Evolutionary conservation across 2,329 filamentous ascomycete genomes (phyloP).

Genomic region (Fusarium hostae): DNA sequence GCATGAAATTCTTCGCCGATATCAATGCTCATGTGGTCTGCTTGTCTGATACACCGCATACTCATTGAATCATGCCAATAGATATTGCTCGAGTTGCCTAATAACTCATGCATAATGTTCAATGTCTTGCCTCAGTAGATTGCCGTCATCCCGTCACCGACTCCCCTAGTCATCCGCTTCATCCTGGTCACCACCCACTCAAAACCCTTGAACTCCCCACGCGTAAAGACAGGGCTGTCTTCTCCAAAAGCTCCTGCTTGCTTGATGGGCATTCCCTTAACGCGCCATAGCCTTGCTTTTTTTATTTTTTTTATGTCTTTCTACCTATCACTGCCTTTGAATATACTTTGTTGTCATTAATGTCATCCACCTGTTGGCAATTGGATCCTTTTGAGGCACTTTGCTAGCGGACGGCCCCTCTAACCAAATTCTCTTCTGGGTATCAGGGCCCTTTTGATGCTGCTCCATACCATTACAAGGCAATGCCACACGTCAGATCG

Average conservation of each 20-base stretch:
- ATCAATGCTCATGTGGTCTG: not conserved
- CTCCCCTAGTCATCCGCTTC: slow-evolving; percentile 22
- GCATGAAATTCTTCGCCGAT: not conserved
- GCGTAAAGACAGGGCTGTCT: slow-evolving; percentile 21
- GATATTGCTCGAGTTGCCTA: not conserved
- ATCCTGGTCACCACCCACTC: slow-evolving; percentile 32
- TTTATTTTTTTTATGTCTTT: slow-evolving; percentile 2
- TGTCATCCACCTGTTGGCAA: not conserved
- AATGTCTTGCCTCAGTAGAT: not conserved
- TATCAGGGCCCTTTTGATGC: slow-evolving; percentile 8
- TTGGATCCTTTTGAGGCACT: not conserved
- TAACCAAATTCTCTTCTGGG: not conserved
- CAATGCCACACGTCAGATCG: slow-evolving; percentile 10
- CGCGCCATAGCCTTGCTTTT: slow-evolving; percentile 30
- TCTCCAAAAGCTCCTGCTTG: slow-evolving; percentile 4
- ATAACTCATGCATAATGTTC: not conserved
- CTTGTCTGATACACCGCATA: not conserved
- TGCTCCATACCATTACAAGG: slow-evolving; percentile 21
- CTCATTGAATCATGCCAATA: not conserved
- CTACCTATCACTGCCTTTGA: slow-evolving; percentile 3
- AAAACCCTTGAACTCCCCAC: slow-evolving; percentile 32
- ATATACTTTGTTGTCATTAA: not conserved
- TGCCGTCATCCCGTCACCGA: slow-evolving; percentile 36
- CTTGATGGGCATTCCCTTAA: slow-evolving; percentile 18
- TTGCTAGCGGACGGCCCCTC: not conserved